Percentiles rank a stretch among this genome's conserved stretches.
phyloP scores from a whole-genome alignment of 2,329 filamentous ascomycete genomes.

The Seiridium cupressi region DNA sequence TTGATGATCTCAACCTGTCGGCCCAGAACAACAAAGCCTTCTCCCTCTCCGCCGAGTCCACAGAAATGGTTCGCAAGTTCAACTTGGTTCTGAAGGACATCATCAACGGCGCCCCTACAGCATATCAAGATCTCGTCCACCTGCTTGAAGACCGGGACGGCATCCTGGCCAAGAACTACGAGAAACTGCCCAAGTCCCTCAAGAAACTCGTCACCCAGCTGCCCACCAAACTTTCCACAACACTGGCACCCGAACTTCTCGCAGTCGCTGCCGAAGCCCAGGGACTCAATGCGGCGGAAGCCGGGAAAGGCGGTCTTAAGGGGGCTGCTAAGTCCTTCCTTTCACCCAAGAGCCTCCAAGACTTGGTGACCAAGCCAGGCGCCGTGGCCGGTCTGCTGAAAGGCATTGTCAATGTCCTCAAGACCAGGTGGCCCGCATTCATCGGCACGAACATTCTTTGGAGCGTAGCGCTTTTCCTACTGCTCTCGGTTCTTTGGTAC shows the following conservation, averaged over 20 bases:
- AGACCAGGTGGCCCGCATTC: constrained; percentile 84
- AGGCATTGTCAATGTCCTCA: constrained; percentile 87
- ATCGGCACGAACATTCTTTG: constrained; percentile 89
- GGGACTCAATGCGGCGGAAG: constrained; percentile 56
- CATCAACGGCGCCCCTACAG: constrained; percentile 87
- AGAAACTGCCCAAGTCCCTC: constrained; percentile 72
- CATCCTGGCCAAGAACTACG: constrained; percentile 57
- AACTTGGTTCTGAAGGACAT: constrained; percentile 90
- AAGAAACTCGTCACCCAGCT: constrained; percentile 84
- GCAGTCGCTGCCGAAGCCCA: constrained; percentile 76
- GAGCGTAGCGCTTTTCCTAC: constrained; percentile 82
- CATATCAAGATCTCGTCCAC: constrained; percentile 78
- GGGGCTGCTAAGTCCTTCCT: constrained; percentile 66
- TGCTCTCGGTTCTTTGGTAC: constrained; percentile 96
- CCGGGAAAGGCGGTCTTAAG: constrained; percentile 41
- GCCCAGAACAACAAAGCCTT: constrained; percentile 85
- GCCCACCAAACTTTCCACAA: constrained; percentile 75
- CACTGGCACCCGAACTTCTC: constrained; percentile 77
- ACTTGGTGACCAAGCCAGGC: constrained; percentile 83
- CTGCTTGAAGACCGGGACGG: constrained; percentile 62
- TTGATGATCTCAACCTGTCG: constrained; percentile 80
- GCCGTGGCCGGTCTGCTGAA: constrained; percentile 80
- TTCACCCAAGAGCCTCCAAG: constrained; percentile 70
- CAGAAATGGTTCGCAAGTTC: constrained; percentile 79
- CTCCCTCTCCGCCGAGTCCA: constrained; percentile 78